These are phyloP conservation scores for Leptodermis oblonga DNA, from an alignment of 257 asterid genomes.

Conservation along the genomic window DNA sequence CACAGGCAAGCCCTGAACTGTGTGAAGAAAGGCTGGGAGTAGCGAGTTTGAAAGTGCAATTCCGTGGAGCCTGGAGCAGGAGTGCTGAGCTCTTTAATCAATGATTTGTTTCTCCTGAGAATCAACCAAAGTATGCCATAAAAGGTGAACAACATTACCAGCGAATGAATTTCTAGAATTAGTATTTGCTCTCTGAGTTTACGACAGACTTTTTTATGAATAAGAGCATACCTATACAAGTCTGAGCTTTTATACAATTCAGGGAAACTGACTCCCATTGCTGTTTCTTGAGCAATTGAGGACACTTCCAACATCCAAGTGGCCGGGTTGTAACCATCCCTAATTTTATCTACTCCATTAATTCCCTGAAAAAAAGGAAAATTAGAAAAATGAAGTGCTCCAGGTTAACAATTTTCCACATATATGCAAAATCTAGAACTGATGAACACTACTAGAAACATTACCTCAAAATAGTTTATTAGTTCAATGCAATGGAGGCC, in stretches of 20 bases:
- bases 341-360: slow-evolving; percentile 45
- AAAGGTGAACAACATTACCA: too few species aligned
- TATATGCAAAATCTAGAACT: background rate
- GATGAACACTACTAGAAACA: background rate
- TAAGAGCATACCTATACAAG: slow-evolving; percentile 20
- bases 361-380: slow-evolving; percentile 32
- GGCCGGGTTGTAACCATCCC: slow-evolving; percentile 82
- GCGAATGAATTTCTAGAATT: too few species aligned
- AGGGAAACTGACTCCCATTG: slow-evolving; percentile 45
- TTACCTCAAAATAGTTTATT: slow-evolving; percentile 73
- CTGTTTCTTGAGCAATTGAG: slow-evolving; percentile 53
- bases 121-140: background rate
- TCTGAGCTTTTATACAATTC: slow-evolving; percentile 59
- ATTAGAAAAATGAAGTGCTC: background rate
- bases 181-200: too few species aligned
- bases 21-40: slow-evolving; percentile 53
- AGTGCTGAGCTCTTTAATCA: slow-evolving; percentile 49
- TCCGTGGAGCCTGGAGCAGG: slow-evolving; percentile 55
- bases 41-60: slow-evolving; percentile 42
- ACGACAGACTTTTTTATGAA: too few species aligned
- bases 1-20: slow-evolving; percentile 78
- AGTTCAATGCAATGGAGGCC: slow-evolving; percentile 67
- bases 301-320: slow-evolving; percentile 92
- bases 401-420: background rate
- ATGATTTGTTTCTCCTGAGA: slow-evolving; percentile 68